Evolutionary conservation across 2,329 filamentous ascomycete species (phyloP).

Genomic region (Orbilia quercus): DNA sequence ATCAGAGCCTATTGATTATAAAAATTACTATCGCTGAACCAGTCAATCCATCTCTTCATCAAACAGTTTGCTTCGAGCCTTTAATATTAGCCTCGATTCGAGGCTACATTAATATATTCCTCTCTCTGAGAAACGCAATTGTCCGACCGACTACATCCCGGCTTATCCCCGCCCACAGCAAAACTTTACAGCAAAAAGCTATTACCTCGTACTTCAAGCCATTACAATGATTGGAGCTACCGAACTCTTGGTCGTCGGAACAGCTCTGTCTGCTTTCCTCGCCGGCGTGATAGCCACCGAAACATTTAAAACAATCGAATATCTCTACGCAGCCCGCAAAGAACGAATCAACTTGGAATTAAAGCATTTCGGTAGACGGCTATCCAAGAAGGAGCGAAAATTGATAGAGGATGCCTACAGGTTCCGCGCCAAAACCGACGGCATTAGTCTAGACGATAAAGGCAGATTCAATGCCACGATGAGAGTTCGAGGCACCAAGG

Average conservation of each 20-base stretch:
- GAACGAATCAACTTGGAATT: slow-evolving; percentile 19
- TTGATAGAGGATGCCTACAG: slow-evolving; percentile 1
- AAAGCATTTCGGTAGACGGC: slow-evolving; percentile 18
- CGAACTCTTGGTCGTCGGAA: slow-evolving; percentile 11
- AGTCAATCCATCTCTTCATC: background rate
- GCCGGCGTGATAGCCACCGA: slow-evolving; percentile 11
- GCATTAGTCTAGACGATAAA: background rate
- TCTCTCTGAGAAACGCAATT: too few species aligned
- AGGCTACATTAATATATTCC: background rate
- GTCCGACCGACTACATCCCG: too few species aligned
- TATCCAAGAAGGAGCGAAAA: slow-evolving; percentile 36
- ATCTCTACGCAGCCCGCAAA: slow-evolving; percentile 9
- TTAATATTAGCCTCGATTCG: background rate
- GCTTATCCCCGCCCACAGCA: too few species aligned
- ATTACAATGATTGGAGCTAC: slow-evolving; percentile 5
- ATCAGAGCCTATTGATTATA: background rate
- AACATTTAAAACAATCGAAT: background rate
- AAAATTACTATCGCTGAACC: background rate
- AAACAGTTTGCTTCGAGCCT: too few species aligned
- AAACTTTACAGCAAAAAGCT: background rate
- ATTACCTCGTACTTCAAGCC: background rate
- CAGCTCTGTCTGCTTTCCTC: slow-evolving; percentile 8
- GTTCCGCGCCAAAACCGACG: background rate
- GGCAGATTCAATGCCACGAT: too few species aligned
- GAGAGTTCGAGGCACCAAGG: too few species aligned